Conservation (phyloP, 2,329 filamentous ascomycete genomes). For the Colletotrichum eremochloae region DNA sequence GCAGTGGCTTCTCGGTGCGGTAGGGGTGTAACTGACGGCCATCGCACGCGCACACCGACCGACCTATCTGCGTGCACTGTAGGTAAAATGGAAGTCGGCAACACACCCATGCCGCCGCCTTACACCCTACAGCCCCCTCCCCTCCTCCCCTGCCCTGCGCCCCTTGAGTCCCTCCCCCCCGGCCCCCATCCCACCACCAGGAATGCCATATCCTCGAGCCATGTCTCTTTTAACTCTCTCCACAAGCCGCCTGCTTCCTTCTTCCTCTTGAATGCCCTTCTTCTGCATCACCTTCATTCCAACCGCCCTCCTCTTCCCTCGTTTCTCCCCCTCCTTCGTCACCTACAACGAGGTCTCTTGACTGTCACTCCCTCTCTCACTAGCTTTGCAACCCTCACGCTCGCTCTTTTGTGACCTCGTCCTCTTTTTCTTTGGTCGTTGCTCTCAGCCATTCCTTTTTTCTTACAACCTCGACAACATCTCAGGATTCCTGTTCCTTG, state of each 20-base stretch:
- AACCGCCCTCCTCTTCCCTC: constrained; percentile 35
- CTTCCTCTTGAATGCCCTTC: constrained; percentile 20
- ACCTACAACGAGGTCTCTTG: constrained; percentile 36
- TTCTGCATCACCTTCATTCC: constrained; percentile 41
- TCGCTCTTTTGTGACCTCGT: constrained; percentile 24
- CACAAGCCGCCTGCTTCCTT: constrained; percentile 28
- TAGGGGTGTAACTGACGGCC: not conserved
- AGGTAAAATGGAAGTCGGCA: not conserved
- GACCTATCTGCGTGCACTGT: not conserved
- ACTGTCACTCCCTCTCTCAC: constrained; percentile 39
- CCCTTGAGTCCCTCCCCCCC: constrained; percentile 10
- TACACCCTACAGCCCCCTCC: not conserved
- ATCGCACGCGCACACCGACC: not conserved
- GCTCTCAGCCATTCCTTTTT: constrained; percentile 40
- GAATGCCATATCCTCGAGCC: constrained; percentile 39
- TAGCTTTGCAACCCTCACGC: constrained; percentile 5
- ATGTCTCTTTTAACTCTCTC: constrained; percentile 28
- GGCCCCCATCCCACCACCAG: constrained; percentile 25
- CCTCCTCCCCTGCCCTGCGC: constrained; percentile 7
- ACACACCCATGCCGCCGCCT: not conserved
- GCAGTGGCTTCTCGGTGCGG: not conserved
- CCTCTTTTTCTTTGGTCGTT: constrained; percentile 21
- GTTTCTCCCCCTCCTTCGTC: constrained; percentile 38
- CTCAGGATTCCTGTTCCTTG: constrained; percentile 27
- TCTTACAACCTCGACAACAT: constrained; percentile 4